Conservation (phyloP, 768 basidiomycete species). For the Kwoniella pini region DNA sequence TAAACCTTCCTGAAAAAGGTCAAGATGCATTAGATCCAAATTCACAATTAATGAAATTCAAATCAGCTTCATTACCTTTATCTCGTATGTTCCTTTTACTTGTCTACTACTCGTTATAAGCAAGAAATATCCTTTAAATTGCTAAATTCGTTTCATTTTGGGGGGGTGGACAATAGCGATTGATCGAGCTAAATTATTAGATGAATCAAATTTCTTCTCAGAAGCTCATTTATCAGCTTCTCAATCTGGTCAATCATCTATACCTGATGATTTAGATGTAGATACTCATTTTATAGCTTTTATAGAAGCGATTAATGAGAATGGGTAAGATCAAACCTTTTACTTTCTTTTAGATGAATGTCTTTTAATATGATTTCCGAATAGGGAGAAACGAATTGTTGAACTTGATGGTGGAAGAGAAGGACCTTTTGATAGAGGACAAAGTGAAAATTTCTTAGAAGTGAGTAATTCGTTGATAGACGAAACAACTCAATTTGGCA, state of each 20-base stretch:
- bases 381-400: conserved; percentile 60
- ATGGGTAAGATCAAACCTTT: conserved; percentile 49
- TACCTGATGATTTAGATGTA: conserved; percentile 67
- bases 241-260: conserved; percentile 65
- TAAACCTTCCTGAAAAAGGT: conserved; percentile 64
- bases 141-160: too few species aligned
- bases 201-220: conserved; percentile 73
- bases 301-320: conserved; percentile 63
- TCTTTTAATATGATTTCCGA: too few species aligned
- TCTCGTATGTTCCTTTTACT: conserved; percentile 32
- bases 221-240: conserved; percentile 75
- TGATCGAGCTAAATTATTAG: conserved; percentile 73
- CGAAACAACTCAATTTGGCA: too few species aligned
- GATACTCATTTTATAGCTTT: conserved; percentile 88
- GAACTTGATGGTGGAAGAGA: conserved; percentile 80
- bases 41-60: conserved; percentile 48
- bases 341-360: too few species aligned
- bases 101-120: too few species aligned
- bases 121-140: too few species aligned
- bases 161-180: too few species aligned
- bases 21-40: conserved; percentile 29
- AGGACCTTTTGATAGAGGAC: conserved; percentile 71
- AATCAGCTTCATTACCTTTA: conserved; percentile 36
- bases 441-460: conserved; percentile 36
- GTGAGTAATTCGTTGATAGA: too few species aligned